These are phyloP conservation scores for Trametes versicolor DNA, from an alignment of 1,284 basidiomycete species.

Conservation along the genomic window DNA sequence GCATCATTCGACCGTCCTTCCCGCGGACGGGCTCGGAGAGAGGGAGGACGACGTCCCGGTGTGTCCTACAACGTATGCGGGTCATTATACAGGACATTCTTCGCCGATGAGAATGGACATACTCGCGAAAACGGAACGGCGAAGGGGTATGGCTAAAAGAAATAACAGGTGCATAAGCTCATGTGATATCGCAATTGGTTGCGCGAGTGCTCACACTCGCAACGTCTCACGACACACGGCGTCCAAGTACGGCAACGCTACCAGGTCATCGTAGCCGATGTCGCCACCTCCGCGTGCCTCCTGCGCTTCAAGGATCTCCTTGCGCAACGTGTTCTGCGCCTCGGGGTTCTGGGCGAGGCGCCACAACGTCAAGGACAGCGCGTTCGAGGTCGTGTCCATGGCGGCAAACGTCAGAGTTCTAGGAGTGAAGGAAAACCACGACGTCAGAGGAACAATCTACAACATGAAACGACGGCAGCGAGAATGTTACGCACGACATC, in stretches of 20 bases:
- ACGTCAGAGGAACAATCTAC: no score
- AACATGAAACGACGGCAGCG: constrained; percentile 20
- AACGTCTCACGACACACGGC: constrained; percentile 47
- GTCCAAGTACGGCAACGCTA: constrained; percentile 44
- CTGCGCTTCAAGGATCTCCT: constrained; percentile 37
- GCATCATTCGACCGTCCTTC: constrained; percentile 27
- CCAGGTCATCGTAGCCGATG: constrained; percentile 42
- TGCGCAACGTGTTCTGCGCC: constrained; percentile 35
- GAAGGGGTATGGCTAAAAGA: constrained; percentile 20
- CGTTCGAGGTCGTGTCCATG: constrained; percentile 43
- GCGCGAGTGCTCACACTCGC: constrained; percentile 31
- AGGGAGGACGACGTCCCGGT: constrained; percentile 28
- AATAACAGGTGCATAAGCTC: background rate
- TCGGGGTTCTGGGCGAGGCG: constrained; percentile 35
- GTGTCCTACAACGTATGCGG: constrained; percentile 8
- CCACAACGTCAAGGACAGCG: constrained; percentile 40
- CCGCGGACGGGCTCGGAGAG: constrained; percentile 30
- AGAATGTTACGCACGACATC: constrained; percentile 38
- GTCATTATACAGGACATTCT: background rate
- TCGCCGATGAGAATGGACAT: background rate
- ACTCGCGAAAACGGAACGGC: constrained; percentile 27
- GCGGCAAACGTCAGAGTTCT: constrained; percentile 42
- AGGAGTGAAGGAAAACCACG: background rate
- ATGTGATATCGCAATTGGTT: background rate
- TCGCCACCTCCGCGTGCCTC: constrained; percentile 30